Evolutionary conservation across 805 yeast genomes (phyloP).

Genomic region (Cyberlindnera maritima): DNA sequence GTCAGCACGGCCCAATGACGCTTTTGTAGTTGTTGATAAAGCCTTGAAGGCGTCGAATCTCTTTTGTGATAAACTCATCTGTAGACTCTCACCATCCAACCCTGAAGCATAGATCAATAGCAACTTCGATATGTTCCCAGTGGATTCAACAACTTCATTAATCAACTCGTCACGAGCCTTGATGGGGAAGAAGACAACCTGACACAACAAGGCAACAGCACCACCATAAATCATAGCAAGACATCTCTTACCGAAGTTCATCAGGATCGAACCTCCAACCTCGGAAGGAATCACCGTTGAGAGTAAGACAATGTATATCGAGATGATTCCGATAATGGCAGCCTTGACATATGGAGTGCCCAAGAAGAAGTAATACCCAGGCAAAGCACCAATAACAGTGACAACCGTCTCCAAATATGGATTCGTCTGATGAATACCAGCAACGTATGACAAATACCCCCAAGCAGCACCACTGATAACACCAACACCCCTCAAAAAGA

Average conservation of each 20-base stretch:
- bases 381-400: slow-evolving; percentile 41
- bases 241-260: slow-evolving; percentile 48
- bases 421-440: slow-evolving; percentile 39
- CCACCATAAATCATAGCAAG: slow-evolving; percentile 52
- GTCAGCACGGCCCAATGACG: slow-evolving; percentile 39
- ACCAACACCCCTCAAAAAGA: slow-evolving; percentile 46
- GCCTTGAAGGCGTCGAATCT: slow-evolving; percentile 33
- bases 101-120: slow-evolving; percentile 39
- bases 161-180: slow-evolving; percentile 45
- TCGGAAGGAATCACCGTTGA: slow-evolving; percentile 41
- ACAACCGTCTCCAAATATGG: slow-evolving; percentile 42
- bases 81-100: slow-evolving; percentile 31
- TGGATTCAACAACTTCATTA: slow-evolving; percentile 38
- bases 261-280: slow-evolving; percentile 38
- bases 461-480: slow-evolving; percentile 46
- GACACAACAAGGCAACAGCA: slow-evolving; percentile 43
- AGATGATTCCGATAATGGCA: slow-evolving; percentile 46
- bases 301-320: slow-evolving; percentile 44
- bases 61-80: slow-evolving; percentile 28
- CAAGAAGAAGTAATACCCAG: slow-evolving; percentile 43
- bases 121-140: slow-evolving; percentile 39
- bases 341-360: slow-evolving; percentile 50
- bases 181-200: slow-evolving; percentile 43
- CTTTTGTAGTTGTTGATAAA: slow-evolving; percentile 36
- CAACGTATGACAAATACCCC: slow-evolving; percentile 46